A percentile compares a stretch with the other conserved stretches of the same genome.
These are phyloP conservation scores for Glycine soja DNA, from an alignment of 306 rosid species.

Conservation along the genomic window DNA sequence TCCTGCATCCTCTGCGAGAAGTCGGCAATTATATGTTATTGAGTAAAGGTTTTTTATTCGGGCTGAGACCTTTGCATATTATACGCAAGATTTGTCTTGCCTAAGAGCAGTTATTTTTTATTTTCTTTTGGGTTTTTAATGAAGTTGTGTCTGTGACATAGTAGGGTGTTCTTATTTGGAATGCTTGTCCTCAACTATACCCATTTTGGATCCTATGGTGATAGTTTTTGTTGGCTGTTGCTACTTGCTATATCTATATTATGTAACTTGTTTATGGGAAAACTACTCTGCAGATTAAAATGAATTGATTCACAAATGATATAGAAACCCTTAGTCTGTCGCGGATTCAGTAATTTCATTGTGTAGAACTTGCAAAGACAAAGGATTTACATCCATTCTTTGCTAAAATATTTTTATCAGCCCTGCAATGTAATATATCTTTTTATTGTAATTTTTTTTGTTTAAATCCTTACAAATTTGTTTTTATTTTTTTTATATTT, in stretches of 20 bases:
- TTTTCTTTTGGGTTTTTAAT: background rate
- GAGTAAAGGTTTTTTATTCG: conserved; percentile 6
- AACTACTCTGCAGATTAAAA: background rate
- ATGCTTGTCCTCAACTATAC: conserved; percentile 23
- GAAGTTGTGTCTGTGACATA: conserved; percentile 1
- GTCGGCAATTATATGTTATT: conserved; percentile 35
- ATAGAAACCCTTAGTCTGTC: no score
- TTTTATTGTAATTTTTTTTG: no score
- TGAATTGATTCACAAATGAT: background rate
- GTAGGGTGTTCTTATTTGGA: conserved; percentile 13
- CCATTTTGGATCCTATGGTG: conserved; percentile 14
- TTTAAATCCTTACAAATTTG: no score
- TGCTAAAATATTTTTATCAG: no score
- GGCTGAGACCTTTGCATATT: conserved; percentile 31
- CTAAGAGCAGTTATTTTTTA: background rate
- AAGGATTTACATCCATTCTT: no score
- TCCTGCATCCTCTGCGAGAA: conserved; percentile 33
- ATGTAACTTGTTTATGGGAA: background rate
- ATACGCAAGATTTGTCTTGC: conserved; percentile 28
- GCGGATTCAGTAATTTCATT: background rate
- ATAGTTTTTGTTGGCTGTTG: background rate
- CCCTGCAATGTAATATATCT: no score
- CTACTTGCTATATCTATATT: background rate
- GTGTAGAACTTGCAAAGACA: background rate
- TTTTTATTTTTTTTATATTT: no score